These are phyloP conservation scores for Rhizophora apiculata DNA, from an alignment of 345 rosid genomes.

Conservation along the genomic window DNA sequence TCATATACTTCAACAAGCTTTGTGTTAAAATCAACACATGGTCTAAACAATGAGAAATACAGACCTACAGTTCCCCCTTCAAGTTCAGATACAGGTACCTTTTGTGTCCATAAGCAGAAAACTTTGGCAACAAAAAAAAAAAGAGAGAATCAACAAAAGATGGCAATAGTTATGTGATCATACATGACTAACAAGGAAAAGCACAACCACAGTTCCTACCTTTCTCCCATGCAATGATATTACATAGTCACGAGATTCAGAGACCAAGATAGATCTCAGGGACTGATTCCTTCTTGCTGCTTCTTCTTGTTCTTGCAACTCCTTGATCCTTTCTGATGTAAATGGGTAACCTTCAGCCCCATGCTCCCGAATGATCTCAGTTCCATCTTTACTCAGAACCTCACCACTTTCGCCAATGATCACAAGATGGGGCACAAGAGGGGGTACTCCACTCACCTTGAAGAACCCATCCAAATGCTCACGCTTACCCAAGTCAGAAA, in stretches of 20 bases:
- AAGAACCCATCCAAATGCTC: conserved; percentile 45
- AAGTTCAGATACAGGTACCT: conserved; percentile 40
- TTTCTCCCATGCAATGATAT: conserved; percentile 45
- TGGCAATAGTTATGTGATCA: not conserved
- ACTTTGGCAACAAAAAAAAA: not conserved
- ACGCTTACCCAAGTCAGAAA: conserved; percentile 53
- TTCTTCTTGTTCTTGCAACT: conserved; percentile 60
- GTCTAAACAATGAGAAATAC: conserved; percentile 17
- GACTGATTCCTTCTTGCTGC: conserved; percentile 57
- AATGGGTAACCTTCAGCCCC: conserved; percentile 72
- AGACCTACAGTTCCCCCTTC: conserved; percentile 39
- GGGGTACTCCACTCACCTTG: conserved; percentile 64
- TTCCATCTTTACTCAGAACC: conserved; percentile 45
- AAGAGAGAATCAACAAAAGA: not conserved
- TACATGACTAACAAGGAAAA: not conserved
- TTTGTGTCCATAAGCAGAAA: not conserved
- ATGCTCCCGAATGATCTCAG: conserved; percentile 47
- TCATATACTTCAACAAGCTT: conserved; percentile 28
- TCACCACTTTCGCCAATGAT: conserved; percentile 61
- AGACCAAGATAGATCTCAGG: conserved; percentile 51
- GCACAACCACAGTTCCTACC: conserved; percentile 28
- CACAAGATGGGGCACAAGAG: conserved; percentile 36
- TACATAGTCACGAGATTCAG: conserved; percentile 50
- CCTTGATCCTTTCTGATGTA: conserved; percentile 51
- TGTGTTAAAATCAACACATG: conserved; percentile 27